phyloP scores from a whole-genome alignment of 2,329 filamentous ascomycete genomes.

The Botrytis medusae region DNA sequence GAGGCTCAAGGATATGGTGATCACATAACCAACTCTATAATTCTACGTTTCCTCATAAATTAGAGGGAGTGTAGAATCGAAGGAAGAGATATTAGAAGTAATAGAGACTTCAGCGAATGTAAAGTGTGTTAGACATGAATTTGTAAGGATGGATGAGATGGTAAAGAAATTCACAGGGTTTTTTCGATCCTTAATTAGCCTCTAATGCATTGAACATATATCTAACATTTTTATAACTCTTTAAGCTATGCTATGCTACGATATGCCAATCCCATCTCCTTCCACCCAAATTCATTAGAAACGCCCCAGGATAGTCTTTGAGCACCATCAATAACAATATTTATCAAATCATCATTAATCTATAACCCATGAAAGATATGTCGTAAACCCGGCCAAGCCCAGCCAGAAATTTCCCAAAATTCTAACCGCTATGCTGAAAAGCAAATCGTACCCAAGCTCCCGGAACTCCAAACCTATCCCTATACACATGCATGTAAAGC shows the following conservation, averaged over 20 bases:
- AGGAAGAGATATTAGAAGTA: background rate
- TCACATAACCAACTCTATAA: background rate
- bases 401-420: background rate
- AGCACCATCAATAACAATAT: background rate
- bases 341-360: background rate
- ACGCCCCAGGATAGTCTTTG: background rate
- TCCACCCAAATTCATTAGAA: background rate
- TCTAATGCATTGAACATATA: background rate
- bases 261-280: background rate
- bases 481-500: background rate
- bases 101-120: background rate
- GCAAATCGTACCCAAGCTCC: background rate
- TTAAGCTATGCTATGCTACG: background rate
- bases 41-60: background rate
- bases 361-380: background rate
- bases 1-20: background rate
- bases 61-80: background rate
- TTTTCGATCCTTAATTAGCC: background rate
- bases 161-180: background rate
- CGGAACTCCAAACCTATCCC: slow-evolving; percentile 10
- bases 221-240: background rate
- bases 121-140: background rate
- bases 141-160: background rate
- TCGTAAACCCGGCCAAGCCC: background rate
- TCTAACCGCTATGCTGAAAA: slow-evolving; percentile 4